Percentiles rank a stretch among this genome's conserved stretches.
Evolutionary conservation across 495 filamentous ascomycete genomes (phyloP).

Genomic region (Aspergillus carlsbadensis): DNA sequence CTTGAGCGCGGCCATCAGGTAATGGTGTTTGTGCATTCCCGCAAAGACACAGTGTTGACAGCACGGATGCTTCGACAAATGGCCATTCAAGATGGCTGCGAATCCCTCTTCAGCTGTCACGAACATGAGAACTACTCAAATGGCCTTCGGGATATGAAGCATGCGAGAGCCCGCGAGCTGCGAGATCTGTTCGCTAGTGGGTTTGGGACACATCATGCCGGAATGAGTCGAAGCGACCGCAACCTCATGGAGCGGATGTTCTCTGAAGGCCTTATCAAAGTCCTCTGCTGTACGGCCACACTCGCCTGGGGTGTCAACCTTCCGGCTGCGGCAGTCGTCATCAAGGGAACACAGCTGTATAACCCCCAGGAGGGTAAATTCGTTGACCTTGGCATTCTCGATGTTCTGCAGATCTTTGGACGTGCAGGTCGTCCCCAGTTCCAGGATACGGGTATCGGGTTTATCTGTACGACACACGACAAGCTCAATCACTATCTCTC

Average conservation of each 20-base stretch:
- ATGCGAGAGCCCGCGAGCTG: conserved; percentile 78
- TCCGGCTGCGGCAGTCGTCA: conserved; percentile 93
- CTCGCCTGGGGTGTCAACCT: conserved; percentile 99
- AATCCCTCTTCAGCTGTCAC: conserved; percentile 67
- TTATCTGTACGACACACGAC: conserved; percentile 93
- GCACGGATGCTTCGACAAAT: conserved; percentile 83
- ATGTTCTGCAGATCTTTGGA: conserved; percentile 98
- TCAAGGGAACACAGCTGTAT: conserved; percentile 97
- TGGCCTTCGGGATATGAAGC: conserved; percentile 77
- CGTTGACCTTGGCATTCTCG: conserved; percentile 92
- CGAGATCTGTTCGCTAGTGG: conserved; percentile 86
- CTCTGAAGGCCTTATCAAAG: conserved; percentile 82
- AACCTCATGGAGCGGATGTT: conserved; percentile 94
- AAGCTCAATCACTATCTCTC: conserved; percentile 89
- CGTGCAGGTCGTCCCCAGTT: conserved; percentile 97
- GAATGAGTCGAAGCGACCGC: conserved; percentile 87
- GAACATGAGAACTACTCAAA: conserved; percentile 73
- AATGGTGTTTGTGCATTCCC: conserved; percentile 98
- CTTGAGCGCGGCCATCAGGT: conserved; percentile 83
- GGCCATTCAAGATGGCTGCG: conserved; percentile 73
- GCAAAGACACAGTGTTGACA: conserved; percentile 88
- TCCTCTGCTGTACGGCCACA: conserved; percentile 97
- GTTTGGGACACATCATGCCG: conserved; percentile 93
- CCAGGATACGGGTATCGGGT: conserved; percentile 91
- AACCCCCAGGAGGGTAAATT: conserved; percentile 95